Percentiles rank a stretch among this genome's conserved stretches.
phyloP scores from a whole-genome alignment of 768 basidiomycete genomes.

The Kwoniella mangroviensis region DNA sequence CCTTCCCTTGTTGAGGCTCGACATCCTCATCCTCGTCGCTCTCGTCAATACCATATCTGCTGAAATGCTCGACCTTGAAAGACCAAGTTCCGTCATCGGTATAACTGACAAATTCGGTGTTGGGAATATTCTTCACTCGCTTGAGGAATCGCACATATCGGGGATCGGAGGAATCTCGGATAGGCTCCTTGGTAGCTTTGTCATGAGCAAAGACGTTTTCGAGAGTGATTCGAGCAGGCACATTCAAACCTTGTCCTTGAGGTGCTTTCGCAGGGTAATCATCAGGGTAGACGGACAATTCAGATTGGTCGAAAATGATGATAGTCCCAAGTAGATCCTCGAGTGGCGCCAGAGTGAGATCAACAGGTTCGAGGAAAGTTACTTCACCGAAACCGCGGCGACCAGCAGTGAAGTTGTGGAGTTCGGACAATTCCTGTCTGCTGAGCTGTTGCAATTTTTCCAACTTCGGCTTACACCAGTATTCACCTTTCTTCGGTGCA shows the following conservation, averaged over 20 bases:
- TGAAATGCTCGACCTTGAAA: slow-evolving; percentile 91
- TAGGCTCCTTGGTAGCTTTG: slow-evolving; percentile 85
- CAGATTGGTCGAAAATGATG: slow-evolving; percentile 86
- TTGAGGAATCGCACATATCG: slow-evolving; percentile 74
- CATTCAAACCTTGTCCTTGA: slow-evolving; percentile 84
- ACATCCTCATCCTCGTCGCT: slow-evolving; percentile 43
- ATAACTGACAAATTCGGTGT: slow-evolving; percentile 81
- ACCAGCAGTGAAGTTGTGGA: slow-evolving; percentile 80
- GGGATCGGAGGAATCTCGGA: slow-evolving; percentile 80
- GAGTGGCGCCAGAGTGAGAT: slow-evolving; percentile 84
- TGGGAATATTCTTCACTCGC: slow-evolving; percentile 79
- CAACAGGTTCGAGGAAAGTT: slow-evolving; percentile 73
- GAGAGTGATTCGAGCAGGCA: slow-evolving; percentile 76
- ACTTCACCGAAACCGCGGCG: slow-evolving; percentile 92
- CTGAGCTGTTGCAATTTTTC: slow-evolving; percentile 71
- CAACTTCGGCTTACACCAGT: slow-evolving; percentile 84
- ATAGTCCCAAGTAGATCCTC: slow-evolving; percentile 82
- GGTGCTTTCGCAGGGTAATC: slow-evolving; percentile 84
- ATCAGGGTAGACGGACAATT: slow-evolving; percentile 92
- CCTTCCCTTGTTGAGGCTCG: slow-evolving; percentile 4
- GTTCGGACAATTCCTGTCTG: slow-evolving; percentile 73
- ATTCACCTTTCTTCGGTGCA: slow-evolving; percentile 73
- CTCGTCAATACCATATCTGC: slow-evolving; percentile 53
- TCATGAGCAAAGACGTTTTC: slow-evolving; percentile 85
- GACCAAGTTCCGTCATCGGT: slow-evolving; percentile 84